phyloP scores from a whole-genome alignment of 192 early-diverging fungal species.

The Coemansia biformis region DNA sequence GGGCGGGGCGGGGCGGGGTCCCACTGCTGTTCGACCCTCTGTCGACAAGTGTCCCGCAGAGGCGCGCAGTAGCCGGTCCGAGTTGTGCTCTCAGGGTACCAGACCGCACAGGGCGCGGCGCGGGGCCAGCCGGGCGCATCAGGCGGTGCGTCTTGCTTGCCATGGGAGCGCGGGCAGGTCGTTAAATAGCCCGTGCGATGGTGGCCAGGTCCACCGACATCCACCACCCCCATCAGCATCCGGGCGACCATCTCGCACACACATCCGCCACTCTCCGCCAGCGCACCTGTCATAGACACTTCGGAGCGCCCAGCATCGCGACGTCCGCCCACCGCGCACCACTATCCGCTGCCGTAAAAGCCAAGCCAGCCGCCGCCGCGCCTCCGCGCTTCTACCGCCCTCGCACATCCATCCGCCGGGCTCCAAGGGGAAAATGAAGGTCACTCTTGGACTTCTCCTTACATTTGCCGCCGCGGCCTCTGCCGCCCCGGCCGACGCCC shows the following conservation, averaged over 20 bases:
- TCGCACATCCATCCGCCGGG: too few relatives aligned
- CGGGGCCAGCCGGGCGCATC: too few relatives aligned
- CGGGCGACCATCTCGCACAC: not conserved
- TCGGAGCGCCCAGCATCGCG: not conserved
- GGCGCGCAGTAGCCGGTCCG: constrained; percentile 1
- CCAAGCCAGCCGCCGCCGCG: too few relatives aligned
- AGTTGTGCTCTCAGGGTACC: constrained; percentile 10
- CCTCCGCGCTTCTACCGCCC: too few relatives aligned
- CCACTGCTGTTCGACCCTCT: not conserved
- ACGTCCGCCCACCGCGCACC: too few relatives aligned
- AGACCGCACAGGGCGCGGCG: not conserved
- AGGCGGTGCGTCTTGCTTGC: too few relatives aligned
- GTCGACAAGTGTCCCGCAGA: not conserved
- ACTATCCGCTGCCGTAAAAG: not conserved
- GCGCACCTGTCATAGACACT: too few relatives aligned
- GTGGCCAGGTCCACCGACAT: constrained; percentile 1
- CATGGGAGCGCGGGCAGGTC: too few relatives aligned
- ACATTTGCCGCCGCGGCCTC: constrained; percentile 30
- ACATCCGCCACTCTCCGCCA: not conserved
- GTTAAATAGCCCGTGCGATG: constrained; percentile 8
- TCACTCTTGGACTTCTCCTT: constrained; percentile 37
- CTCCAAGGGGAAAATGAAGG: constrained; percentile 34
- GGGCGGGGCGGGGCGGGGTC: constrained; percentile 3
- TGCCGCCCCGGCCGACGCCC: constrained; percentile 38
- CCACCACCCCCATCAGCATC: constrained; percentile 3